Base-by-base conservation (phyloP, 805 yeast genomes). In the Schizosaccharomyces cryophilus region DNA sequence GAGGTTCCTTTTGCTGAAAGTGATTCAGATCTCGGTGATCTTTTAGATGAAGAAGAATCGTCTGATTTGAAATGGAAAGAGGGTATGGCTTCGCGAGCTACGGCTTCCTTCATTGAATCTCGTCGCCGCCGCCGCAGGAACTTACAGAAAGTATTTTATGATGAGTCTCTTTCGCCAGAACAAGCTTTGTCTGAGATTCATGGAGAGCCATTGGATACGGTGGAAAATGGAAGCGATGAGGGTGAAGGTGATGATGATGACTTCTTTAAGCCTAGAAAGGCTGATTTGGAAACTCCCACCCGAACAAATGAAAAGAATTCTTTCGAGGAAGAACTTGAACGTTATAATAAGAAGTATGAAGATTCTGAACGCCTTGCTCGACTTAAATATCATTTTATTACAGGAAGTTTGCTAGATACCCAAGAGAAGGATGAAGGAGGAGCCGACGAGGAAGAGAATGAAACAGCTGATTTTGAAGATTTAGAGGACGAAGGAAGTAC, bases 61-160 rank as follows among this genome's bases (percentile, higher is more conserved):
- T 66, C 65, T 11, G 68, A 64, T 55, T 60, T 66, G 40, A 61
- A 66, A 42, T 70, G 73, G 72, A 72, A 70, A 63, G 63, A 63
- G 15, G 67, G 66, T 54, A 67, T 71, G 26, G 64, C 68, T n/a
- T 66, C 61, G 11, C 74, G 84, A 48, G 95, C 95, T 0, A 69
- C 80, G 4, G 81, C n/a, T n/a, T 17, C 42, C 2, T 56, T 31
- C n/a, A 3, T 29, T 29, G 30, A 51, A 29, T 21, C 56, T 51
- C 26, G 51, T 45, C 21, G 40, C 3, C 51, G 31, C 62, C 74
- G 71, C 66, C 79, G 75, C 71, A 75, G 74, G 89, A 86, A 90
- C 70, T 80, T 90, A 64, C 82, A 83, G 66, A 86, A 85, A 67
- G 73, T 90, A 62, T 73, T 93, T 4, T 90, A 93, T 70, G 77